A percentile compares a stretch with the other conserved stretches of the same genome.
phyloP scores from a whole-genome alignment of 2,329 filamentous ascomycete species.

The Pyrenophora tritici-repentis region DNA sequence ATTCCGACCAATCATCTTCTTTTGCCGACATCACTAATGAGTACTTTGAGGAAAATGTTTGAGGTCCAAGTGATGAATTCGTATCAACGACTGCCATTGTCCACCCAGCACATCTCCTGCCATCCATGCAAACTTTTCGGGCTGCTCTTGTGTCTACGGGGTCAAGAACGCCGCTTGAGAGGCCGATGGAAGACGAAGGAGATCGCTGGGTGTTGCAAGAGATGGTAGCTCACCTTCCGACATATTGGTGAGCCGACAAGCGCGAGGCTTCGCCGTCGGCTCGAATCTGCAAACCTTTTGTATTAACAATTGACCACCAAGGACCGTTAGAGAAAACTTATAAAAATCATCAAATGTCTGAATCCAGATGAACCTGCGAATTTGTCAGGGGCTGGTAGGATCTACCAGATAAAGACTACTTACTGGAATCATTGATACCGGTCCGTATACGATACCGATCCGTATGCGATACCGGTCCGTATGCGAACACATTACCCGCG shows the following conservation, averaged over 20 bases:
- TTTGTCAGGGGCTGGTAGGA: not conserved
- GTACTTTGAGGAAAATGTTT: too few relatives aligned
- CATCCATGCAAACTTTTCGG: not conserved
- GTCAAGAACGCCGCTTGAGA: not conserved
- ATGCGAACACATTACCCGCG: conserved; percentile 2
- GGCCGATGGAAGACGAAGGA: not conserved
- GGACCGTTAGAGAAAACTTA: not conserved
- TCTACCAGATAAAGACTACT: not conserved
- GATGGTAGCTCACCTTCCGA: not conserved
- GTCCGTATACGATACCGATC: too few relatives aligned
- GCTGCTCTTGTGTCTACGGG: not conserved
- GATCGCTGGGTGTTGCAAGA: not conserved
- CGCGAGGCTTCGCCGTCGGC: not conserved
- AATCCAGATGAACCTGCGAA: not conserved
- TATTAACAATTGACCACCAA: not conserved
- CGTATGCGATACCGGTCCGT: too few relatives aligned
- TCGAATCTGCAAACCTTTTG: not conserved
- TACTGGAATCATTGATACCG: too few relatives aligned
- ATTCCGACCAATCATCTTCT: too few relatives aligned
- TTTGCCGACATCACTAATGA: too few relatives aligned
- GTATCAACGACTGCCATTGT: not conserved
- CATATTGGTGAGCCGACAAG: not conserved
- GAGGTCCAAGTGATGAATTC: too few relatives aligned
- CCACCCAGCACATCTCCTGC: not conserved
- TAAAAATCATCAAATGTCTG: not conserved